These are phyloP conservation scores for Termitomyces sp. DNA, from an alignment of 768 basidiomycete species.

Conservation along the genomic window DNA sequence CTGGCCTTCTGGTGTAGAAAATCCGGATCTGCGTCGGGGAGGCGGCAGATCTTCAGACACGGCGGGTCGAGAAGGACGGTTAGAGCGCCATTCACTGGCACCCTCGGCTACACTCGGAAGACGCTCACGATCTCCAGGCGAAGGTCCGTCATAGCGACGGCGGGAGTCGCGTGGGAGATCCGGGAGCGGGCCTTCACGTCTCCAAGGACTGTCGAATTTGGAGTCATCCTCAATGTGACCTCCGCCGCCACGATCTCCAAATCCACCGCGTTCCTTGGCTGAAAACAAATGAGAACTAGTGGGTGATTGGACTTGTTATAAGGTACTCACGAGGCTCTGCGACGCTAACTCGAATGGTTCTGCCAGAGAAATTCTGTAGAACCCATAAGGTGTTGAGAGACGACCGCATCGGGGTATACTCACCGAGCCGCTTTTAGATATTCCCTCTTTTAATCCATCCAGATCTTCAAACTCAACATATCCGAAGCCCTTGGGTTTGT, in stretches of 20 bases:
- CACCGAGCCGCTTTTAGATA: constrained; percentile 67
- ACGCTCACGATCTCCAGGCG: constrained; percentile 30
- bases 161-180: constrained; percentile 60
- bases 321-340: constrained; percentile 85
- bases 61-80: constrained; percentile 32
- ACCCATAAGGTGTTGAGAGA: constrained; percentile 1
- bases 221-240: constrained; percentile 57
- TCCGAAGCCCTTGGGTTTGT: constrained; percentile 96
- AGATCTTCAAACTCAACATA: constrained; percentile 93
- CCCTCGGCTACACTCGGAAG: constrained; percentile 54
- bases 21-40: constrained; percentile 53
- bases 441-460: constrained; percentile 80
- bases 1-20: constrained; percentile 38
- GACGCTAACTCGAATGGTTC: constrained; percentile 85
- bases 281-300: constrained; percentile 9
- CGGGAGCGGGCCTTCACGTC: constrained; percentile 82
- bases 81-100: constrained; percentile 69
- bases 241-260: constrained; percentile 27
- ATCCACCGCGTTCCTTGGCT: constrained; percentile 75
- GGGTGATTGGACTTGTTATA: background rate
- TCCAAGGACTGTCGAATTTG: constrained; percentile 83
- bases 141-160: constrained; percentile 58
- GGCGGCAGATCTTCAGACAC: constrained; percentile 43
- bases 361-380: constrained; percentile 61
- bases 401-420: constrained; percentile 17